Evolutionary conservation across 768 basidiomycete species (phyloP).

Genomic region (Lactifluus subvellereus): DNA sequence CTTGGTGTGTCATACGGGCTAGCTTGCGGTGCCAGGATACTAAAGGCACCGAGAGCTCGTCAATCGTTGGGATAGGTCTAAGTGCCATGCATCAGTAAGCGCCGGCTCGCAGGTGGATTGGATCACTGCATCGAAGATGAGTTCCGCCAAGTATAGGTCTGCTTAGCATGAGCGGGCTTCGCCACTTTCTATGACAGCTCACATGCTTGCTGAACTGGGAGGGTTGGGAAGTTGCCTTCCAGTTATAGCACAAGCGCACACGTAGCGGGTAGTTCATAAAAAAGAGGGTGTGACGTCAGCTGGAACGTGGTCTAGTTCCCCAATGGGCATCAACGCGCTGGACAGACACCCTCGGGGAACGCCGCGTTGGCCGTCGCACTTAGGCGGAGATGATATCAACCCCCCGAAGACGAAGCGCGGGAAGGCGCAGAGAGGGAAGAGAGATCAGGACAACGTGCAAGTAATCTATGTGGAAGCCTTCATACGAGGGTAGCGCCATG

Average conservation of each 20-base stretch:
- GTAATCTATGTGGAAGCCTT: slow-evolving; percentile 13
- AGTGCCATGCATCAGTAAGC: not conserved
- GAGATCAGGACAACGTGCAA: slow-evolving; percentile 19
- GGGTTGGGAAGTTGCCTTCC: not conserved
- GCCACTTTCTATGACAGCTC: slow-evolving; percentile 1
- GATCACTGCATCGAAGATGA: not conserved
- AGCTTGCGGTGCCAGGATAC: not conserved
- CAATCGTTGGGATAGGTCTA: not conserved
- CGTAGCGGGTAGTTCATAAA: not conserved
- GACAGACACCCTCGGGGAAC: not conserved
- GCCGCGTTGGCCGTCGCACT: slow-evolving; percentile 14
- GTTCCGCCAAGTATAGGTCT: not conserved
- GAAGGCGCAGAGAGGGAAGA: not conserved
- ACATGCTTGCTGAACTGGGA: not conserved
- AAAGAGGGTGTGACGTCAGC: slow-evolving; percentile 17
- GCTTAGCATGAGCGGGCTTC: not conserved
- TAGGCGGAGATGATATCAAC: slow-evolving; percentile 21
- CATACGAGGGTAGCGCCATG: slow-evolving; percentile 9
- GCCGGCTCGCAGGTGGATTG: not conserved
- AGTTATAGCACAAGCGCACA: slow-evolving; percentile 4
- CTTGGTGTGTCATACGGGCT: not conserved
- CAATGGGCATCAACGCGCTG: slow-evolving; percentile 1
- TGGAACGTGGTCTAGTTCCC: slow-evolving; percentile 16
- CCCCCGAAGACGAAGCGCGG: slow-evolving; percentile 15
- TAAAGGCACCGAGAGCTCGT: not conserved